phyloP scores from a whole-genome alignment of 2,329 filamentous ascomycete genomes.

The Epichloe uncinata region DNA sequence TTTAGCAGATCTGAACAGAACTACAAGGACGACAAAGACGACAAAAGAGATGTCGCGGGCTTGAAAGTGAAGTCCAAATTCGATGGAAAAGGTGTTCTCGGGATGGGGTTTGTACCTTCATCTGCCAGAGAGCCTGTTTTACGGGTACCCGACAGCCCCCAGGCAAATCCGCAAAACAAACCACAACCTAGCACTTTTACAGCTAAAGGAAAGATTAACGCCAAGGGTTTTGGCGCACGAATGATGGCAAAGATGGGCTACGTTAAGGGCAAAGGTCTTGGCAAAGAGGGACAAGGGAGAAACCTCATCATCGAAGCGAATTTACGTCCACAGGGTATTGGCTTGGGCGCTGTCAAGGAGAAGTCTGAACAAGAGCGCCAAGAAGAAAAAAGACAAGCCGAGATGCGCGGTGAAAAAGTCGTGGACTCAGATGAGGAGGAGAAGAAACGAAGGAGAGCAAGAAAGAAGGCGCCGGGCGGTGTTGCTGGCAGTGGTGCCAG shows the following conservation, averaged over 20 bases:
- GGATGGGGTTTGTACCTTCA: slow-evolving; percentile 49
- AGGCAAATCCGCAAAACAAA: slow-evolving; percentile 24
- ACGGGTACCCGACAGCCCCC: slow-evolving; percentile 27
- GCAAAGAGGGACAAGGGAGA: slow-evolving; percentile 71
- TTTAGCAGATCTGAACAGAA: slow-evolving; percentile 10
- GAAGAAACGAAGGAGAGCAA: slow-evolving; percentile 47
- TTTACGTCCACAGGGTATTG: slow-evolving; percentile 69
- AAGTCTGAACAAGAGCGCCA: slow-evolving; percentile 75
- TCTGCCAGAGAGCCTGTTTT: slow-evolving; percentile 44
- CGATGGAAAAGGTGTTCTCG: slow-evolving; percentile 34
- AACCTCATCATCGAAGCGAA: slow-evolving; percentile 84
- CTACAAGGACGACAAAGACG: slow-evolving; percentile 1
- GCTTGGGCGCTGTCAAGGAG: slow-evolving; percentile 79
- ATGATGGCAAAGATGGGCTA: slow-evolving; percentile 99
- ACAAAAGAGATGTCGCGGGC: slow-evolving; percentile 9
- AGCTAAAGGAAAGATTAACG: slow-evolving; percentile 33
- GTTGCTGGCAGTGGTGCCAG: slow-evolving; percentile 46
- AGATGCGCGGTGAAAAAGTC: slow-evolving; percentile 60
- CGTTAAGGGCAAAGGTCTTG: slow-evolving; percentile 71
- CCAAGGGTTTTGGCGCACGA: slow-evolving; percentile 70
- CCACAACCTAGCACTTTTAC: slow-evolving; percentile 42
- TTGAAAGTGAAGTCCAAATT: slow-evolving; percentile 22
- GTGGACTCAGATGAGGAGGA: slow-evolving; percentile 79
- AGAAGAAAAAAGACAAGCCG: slow-evolving; percentile 76
- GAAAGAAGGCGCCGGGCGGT: slow-evolving; percentile 33